Conservation (phyloP, 495 filamentous ascomycete genomes). For the Lasiosphaeria ovina region DNA sequence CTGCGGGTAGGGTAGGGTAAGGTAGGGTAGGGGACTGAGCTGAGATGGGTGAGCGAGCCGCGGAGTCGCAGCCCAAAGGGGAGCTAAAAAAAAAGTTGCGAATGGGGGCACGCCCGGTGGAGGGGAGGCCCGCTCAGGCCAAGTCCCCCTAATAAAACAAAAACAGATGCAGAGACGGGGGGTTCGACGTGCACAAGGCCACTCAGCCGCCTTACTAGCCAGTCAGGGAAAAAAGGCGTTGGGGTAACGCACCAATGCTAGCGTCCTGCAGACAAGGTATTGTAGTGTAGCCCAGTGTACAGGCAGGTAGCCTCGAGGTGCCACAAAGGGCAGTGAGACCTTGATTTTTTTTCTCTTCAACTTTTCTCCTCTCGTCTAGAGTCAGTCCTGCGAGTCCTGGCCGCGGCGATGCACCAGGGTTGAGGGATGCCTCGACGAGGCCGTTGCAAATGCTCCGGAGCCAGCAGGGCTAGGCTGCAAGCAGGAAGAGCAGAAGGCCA, state of each 20-base stretch:
- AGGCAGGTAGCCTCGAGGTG: slow-evolving; percentile 7
- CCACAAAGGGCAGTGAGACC: slow-evolving; percentile 22
- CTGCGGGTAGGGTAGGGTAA: too few relatives aligned
- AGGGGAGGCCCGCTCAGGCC: too few relatives aligned
- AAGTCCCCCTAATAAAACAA: too few relatives aligned
- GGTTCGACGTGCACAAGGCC: too few relatives aligned
- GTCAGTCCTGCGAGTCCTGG: neutral
- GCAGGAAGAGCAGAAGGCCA: neutral
- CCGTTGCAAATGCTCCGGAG: slow-evolving; percentile 28
- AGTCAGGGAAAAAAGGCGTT: neutral
- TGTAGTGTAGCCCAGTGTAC: slow-evolving; percentile 10
- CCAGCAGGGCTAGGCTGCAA: slow-evolving; percentile 9
- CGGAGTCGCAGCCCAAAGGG: too few relatives aligned
- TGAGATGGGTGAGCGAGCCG: too few relatives aligned
- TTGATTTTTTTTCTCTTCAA: slow-evolving; percentile 14
- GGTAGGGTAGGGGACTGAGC: too few relatives aligned
- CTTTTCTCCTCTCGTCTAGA: neutral
- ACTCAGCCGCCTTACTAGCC: too few relatives aligned
- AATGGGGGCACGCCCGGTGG: too few relatives aligned
- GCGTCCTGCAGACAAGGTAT: slow-evolving; percentile 19
- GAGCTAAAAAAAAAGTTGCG: too few relatives aligned
- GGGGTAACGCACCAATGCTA: neutral
- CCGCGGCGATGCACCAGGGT: neutral
- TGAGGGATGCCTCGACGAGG: neutral
- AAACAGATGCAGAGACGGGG: too few relatives aligned